phyloP scores from a whole-genome alignment of 2,329 filamentous ascomycete genomes.

The Coniochaeta pulveracea region DNA sequence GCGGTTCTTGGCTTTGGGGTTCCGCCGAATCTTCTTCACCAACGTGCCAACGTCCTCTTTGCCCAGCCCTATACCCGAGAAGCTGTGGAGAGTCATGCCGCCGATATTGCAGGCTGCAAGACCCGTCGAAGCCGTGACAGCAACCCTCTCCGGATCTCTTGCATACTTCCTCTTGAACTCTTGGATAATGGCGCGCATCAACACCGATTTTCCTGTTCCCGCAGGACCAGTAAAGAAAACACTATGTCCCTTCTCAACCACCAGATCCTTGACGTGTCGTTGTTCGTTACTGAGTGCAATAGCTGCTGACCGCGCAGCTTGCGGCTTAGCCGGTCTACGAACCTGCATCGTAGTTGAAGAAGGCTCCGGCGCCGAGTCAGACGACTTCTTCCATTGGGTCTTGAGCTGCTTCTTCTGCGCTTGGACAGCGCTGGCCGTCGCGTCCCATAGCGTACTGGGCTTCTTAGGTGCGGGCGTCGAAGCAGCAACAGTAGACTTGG shows the following conservation, averaged over 20 bases:
- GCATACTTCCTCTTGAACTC: constrained; percentile 66
- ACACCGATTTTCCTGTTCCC: constrained; percentile 90
- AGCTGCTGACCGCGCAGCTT: constrained; percentile 30
- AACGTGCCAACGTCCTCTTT: constrained; percentile 75
- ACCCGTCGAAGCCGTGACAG: constrained; percentile 91
- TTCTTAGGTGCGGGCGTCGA: constrained; percentile 22
- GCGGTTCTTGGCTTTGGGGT: constrained; percentile 74
- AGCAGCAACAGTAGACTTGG: constrained; percentile 17
- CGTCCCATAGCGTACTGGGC: constrained; percentile 73
- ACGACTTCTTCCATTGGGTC: constrained; percentile 43
- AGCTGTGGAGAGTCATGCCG: constrained; percentile 91
- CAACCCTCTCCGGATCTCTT: constrained; percentile 71
- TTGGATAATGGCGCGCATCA: constrained; percentile 84
- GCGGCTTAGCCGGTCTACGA: constrained; percentile 25
- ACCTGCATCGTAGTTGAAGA: constrained; percentile 32
- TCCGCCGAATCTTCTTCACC: constrained; percentile 82
- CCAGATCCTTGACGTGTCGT: constrained; percentile 68
- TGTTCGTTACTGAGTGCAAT: constrained; percentile 81
- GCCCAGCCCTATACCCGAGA: constrained; percentile 86
- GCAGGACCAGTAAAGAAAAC: constrained; percentile 98
- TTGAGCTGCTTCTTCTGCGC: constrained; percentile 67
- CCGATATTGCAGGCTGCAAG: constrained; percentile 95
- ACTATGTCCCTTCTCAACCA: constrained; percentile 69
- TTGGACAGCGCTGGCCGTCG: constrained; percentile 62
- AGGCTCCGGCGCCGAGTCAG: constrained; percentile 27